A percentile compares a stretch with the other conserved stretches of the same genome.
These are phyloP conservation scores for Lactarius quietus DNA, from an alignment of 768 basidiomycete genomes.

Conservation along the genomic window DNA sequence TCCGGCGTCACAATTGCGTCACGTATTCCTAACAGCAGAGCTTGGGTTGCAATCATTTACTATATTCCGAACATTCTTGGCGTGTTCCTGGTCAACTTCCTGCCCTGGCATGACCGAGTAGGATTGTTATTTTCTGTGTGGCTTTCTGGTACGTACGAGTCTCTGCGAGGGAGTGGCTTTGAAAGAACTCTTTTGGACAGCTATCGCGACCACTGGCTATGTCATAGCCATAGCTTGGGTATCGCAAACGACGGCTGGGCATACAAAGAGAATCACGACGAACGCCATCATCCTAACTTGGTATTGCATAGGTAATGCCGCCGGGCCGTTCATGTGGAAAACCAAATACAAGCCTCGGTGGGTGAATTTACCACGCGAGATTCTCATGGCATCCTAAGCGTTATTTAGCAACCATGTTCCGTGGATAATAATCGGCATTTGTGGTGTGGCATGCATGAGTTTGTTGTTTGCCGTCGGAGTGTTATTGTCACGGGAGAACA, in stretches of 20 bases:
- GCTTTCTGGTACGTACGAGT: slow-evolving; percentile 43
- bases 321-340: slow-evolving; percentile 79
- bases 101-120: slow-evolving; percentile 63
- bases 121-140: slow-evolving; percentile 59
- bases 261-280: slow-evolving; percentile 61
- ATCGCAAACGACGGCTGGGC: slow-evolving; percentile 60
- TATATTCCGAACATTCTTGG: slow-evolving; percentile 65
- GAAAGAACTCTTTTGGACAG: slow-evolving; percentile 28
- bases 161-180: background rate
- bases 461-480: slow-evolving; percentile 48
- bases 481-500: slow-evolving; percentile 58
- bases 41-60: slow-evolving; percentile 57
- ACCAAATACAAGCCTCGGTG: slow-evolving; percentile 62
- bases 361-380: slow-evolving; percentile 4
- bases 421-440: slow-evolving; percentile 71
- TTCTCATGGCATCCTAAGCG: background rate
- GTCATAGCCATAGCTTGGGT: slow-evolving; percentile 62
- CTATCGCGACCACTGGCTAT: slow-evolving; percentile 55
- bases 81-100: slow-evolving; percentile 53
- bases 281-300: slow-evolving; percentile 74
- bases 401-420: slow-evolving; percentile 59
- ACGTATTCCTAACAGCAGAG: slow-evolving; percentile 53
- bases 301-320: slow-evolving; percentile 66
- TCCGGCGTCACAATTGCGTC: slow-evolving; percentile 57
- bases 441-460: slow-evolving; percentile 52